Evolutionary conservation across 306 rosid genomes (phyloP).

Genomic region (Urtica urens): DNA sequence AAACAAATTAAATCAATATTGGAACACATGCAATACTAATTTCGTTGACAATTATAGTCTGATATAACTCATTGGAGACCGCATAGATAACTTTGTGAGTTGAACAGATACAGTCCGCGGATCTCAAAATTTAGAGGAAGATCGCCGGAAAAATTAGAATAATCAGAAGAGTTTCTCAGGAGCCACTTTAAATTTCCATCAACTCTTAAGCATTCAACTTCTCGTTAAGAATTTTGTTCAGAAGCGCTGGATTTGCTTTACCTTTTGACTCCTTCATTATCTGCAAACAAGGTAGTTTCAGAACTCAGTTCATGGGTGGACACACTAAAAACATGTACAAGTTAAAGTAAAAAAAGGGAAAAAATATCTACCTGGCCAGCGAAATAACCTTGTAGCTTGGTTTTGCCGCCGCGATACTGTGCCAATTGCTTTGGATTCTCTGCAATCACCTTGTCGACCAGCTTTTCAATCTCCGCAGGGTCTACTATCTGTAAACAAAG

Average conservation of each 20-base stretch:
- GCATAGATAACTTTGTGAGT: too few relatives aligned
- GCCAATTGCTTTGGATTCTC: constrained; percentile 90
- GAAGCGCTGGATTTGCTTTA: constrained; percentile 81
- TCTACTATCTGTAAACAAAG: constrained; percentile 74
- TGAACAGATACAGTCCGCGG: too few relatives aligned
- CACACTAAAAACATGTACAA: too few relatives aligned
- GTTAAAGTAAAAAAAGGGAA: background rate
- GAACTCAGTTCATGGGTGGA: too few relatives aligned
- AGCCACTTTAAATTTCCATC: constrained; percentile 17
- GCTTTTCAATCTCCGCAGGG: constrained; percentile 69
- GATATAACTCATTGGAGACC: too few relatives aligned
- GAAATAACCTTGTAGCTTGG: constrained; percentile 76
- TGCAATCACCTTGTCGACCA: constrained; percentile 61
- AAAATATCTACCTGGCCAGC: constrained; percentile 64
- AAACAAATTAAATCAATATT: too few relatives aligned
- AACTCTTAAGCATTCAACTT: constrained; percentile 64
- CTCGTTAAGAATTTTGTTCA: constrained; percentile 76
- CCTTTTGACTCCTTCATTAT: constrained; percentile 88
- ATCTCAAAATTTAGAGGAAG: too few relatives aligned
- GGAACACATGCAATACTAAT: too few relatives aligned
- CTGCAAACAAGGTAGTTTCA: constrained; percentile 23
- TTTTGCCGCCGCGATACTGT: constrained; percentile 77
- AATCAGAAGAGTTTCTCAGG: background rate
- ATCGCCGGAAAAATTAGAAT: background rate
- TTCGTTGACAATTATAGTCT: too few relatives aligned